These are phyloP conservation scores for Solanum pimpinellifolium DNA, from an alignment of 257 asterid species.

Conservation along the genomic window DNA sequence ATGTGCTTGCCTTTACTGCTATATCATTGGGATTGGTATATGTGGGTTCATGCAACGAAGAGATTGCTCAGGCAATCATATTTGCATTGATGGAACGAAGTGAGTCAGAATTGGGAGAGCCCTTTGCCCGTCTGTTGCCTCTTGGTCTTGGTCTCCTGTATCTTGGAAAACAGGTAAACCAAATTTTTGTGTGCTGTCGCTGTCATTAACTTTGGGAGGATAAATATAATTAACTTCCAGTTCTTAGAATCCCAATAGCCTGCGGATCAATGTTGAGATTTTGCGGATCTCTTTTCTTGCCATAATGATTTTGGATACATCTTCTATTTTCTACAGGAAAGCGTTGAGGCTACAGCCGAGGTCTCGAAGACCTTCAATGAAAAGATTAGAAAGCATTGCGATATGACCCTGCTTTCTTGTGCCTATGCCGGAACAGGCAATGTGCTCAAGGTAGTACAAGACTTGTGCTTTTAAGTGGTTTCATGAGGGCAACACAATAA, in stretches of 20 bases:
- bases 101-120: constrained; percentile 78
- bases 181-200: not conserved
- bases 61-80: constrained; percentile 82
- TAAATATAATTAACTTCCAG: not conserved
- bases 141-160: constrained; percentile 92
- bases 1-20: constrained; percentile 88
- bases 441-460: constrained; percentile 62
- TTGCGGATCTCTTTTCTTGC: not conserved
- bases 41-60: constrained; percentile 90
- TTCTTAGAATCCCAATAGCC: not conserved
- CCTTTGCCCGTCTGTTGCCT: constrained; percentile 74
- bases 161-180: constrained; percentile 87
- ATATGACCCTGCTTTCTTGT: constrained; percentile 84
- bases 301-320: not conserved
- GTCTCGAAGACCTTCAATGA: constrained; percentile 79
- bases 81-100: constrained; percentile 81
- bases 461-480: not conserved
- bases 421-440: constrained; percentile 98
- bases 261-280: not conserved
- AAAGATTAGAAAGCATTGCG: constrained; percentile 74
- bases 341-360: constrained; percentile 83
- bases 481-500: not conserved
- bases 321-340: constrained; percentile 40
- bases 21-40: constrained; percentile 76
- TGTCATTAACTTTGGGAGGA: not conserved